Base-by-base conservation (phyloP, 768 basidiomycete species). In the Pleurotus tuoliensis region DNA sequence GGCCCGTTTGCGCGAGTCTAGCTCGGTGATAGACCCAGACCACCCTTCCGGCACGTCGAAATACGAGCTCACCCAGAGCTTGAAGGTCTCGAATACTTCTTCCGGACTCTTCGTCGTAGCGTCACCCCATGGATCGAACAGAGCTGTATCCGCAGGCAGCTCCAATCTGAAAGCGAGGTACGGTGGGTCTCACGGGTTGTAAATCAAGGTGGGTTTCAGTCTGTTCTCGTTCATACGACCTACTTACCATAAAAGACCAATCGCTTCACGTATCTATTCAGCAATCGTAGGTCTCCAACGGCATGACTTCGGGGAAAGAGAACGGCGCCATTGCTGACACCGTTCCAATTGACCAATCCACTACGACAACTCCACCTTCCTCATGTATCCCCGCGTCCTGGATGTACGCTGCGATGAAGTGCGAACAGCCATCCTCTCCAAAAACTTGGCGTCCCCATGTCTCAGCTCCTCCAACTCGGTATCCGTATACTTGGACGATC, bases 161-260 rank as follows among this genome's bases (percentile, higher is more conserved):
- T 63, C 57, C 24, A 61, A 65, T 0, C 72, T 74, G 37, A 72
- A 65, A 0, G 71, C 62, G 5, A 62, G 34, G 43, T 58, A 56
- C 0, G 73, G 69, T 11, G 74, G 69, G 57, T 76, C 73, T 75
- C 6, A 22, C 1, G n/a, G 1, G 20, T 37, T n/a, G 25, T 24
- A 34, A 34, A 34, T 34, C 30, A 30, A 30, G 30, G 18, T 38
- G 16, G 53, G 25, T 24, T 5, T 9, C 20, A 15, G 48, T 60
- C n/a, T n/a, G n/a, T 16, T 9, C 27, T 24, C 27, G 22, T 47
- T 25, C 38, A 50, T 53, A 24, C 46, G 0, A 73, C 69, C 4
- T 73, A 69, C 4, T 71, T 72, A 40, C 41, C 63, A 47, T 64
- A 63, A 4, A 64, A 41, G 13, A 64, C 47, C 6, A 58, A 45